phyloP scores from a whole-genome alignment of 352 stramenopile species.

The Globisporangium camurandrum region DNA sequence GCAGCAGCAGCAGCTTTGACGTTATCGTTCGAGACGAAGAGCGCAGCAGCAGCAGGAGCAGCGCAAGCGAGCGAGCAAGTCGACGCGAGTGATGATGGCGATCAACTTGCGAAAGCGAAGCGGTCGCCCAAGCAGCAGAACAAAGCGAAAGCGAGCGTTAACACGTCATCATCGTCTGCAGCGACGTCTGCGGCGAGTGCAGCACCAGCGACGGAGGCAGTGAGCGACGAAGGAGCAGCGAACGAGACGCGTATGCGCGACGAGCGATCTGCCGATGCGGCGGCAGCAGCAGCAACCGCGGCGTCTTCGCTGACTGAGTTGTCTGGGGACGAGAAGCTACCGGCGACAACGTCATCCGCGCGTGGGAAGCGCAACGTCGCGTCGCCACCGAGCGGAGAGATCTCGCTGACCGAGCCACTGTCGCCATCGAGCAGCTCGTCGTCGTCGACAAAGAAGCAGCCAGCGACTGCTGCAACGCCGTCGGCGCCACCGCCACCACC shows the following conservation, averaged over 20 bases:
- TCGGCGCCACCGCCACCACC: background rate
- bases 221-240: background rate
- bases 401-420: slow-evolving; percentile 8
- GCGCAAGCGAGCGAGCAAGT: slow-evolving; percentile 3
- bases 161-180: background rate
- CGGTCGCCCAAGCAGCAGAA: slow-evolving; percentile 9
- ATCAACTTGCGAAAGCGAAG: slow-evolving; percentile 11
- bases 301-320: too few species aligned
- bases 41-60: background rate
- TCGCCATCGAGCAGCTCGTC: background rate
- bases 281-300: too few species aligned
- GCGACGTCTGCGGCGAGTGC: background rate
- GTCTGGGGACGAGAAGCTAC: too few species aligned
- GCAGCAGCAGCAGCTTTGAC: too few species aligned
- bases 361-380: background rate
- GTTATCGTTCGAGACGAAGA: too few species aligned
- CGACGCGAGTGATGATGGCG: slow-evolving; percentile 11
- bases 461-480: background rate
- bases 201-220: background rate
- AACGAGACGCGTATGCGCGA: background rate
- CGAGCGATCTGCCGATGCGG: too few species aligned
- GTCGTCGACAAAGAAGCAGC: slow-evolving; percentile 2
- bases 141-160: slow-evolving; percentile 1
- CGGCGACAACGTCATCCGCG: background rate
- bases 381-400: slow-evolving; percentile 8